Evolutionary conservation across 208 protist genomes (phyloP).

Genomic region (Trypanosoma cruzi): DNA sequence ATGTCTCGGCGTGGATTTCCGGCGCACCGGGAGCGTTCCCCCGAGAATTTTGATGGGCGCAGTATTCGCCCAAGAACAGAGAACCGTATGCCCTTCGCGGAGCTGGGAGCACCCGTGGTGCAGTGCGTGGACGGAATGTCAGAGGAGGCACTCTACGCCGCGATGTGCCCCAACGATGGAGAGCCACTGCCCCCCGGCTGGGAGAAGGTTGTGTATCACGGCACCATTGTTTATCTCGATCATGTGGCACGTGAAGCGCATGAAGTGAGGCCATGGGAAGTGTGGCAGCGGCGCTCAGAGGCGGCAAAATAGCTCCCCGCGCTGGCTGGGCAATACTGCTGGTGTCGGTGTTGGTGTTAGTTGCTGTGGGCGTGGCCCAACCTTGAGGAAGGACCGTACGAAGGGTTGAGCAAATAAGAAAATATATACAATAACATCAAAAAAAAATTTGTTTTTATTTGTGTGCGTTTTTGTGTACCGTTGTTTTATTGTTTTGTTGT

Average conservation of each 20-base stretch:
- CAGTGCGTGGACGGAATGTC: slow-evolving; percentile 8
- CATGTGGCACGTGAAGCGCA: slow-evolving; percentile 69
- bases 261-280: slow-evolving; percentile 57
- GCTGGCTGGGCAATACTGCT: too few species aligned
- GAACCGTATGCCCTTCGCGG: not conserved
- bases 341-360: too few species aligned
- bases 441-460: too few species aligned
- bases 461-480: too few species aligned
- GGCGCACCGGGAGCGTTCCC: slow-evolving; percentile 6
- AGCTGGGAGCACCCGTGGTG: not conserved
- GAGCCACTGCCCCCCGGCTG: slow-evolving; percentile 58
- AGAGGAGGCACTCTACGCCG: slow-evolving; percentile 25
- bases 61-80: slow-evolving; percentile 3
- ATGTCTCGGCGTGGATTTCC: slow-evolving; percentile 16
- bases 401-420: too few species aligned
- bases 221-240: slow-evolving; percentile 54
- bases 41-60: not conserved
- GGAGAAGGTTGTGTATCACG: slow-evolving; percentile 52
- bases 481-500: too few species aligned
- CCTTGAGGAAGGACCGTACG: too few species aligned
- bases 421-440: too few species aligned
- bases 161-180: slow-evolving; percentile 21
- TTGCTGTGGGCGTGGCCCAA: too few species aligned
- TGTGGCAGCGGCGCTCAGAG: slow-evolving; percentile 41
- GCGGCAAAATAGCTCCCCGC: slow-evolving; percentile 14